These are phyloP conservation scores for Fusarium scirpi DNA, from an alignment of 2,329 filamentous ascomycete genomes.

Conservation along the genomic window DNA sequence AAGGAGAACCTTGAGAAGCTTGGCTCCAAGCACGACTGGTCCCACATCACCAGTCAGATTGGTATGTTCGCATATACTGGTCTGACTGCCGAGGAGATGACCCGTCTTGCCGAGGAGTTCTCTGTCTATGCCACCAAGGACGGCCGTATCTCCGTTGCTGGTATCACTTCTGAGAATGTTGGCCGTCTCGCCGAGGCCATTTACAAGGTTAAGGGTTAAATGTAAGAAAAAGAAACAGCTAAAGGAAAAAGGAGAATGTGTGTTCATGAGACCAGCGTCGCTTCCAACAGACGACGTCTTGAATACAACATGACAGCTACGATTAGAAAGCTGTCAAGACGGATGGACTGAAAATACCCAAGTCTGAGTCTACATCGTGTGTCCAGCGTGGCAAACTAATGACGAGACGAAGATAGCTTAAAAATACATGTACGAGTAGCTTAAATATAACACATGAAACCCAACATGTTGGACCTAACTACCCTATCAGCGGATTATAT, in stretches of 20 bases:
- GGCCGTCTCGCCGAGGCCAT: slow-evolving; percentile 85
- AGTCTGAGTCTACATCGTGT: slow-evolving; percentile 35
- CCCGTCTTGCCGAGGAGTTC: slow-evolving; percentile 90
- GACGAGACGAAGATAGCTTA: slow-evolving; percentile 38
- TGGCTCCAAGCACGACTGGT: slow-evolving; percentile 97
- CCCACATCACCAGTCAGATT: slow-evolving; percentile 98
- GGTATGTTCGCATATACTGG: slow-evolving; percentile 99
- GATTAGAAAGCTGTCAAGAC: slow-evolving; percentile 31
- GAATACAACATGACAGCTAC: slow-evolving; percentile 33
- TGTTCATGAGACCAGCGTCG: neutral
- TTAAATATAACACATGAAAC: slow-evolving; percentile 30
- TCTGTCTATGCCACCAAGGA: slow-evolving; percentile 98
- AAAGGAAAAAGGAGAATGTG: slow-evolving; percentile 1
- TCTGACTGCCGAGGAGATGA: slow-evolving; percentile 91
- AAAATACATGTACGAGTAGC: slow-evolving; percentile 44
- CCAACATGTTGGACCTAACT: slow-evolving; percentile 8
- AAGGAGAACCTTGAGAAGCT: slow-evolving; percentile 95
- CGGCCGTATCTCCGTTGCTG: slow-evolving; percentile 86
- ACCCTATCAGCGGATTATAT: neutral
- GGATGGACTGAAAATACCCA: slow-evolving; percentile 43
- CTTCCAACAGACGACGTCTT: slow-evolving; percentile 3
- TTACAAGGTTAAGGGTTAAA: slow-evolving; percentile 81
- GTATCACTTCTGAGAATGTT: slow-evolving; percentile 84
- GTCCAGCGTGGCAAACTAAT: slow-evolving; percentile 21
- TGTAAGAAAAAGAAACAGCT: neutral